These are phyloP conservation scores for Candida pseudoglaebosa DNA, from an alignment of 805 yeast genomes.

Conservation along the genomic window DNA sequence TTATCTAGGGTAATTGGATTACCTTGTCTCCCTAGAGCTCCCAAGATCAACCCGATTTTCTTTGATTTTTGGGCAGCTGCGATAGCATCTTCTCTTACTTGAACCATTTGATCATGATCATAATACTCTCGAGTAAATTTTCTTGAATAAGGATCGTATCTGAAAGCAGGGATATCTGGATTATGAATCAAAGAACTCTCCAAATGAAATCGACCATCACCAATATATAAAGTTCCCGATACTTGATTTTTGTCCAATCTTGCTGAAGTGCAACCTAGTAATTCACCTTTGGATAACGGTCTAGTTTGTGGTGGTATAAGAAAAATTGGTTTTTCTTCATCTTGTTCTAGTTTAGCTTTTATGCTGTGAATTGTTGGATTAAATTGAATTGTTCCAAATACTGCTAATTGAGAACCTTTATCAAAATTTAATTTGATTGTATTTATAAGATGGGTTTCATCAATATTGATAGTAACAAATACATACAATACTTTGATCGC, in stretches of 20 bases:
- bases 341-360: slow-evolving; percentile 53
- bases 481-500: slow-evolving; percentile 88
- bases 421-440: slow-evolving; percentile 71
- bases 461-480: slow-evolving; percentile 89
- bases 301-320: slow-evolving; percentile 84
- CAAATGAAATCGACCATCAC: slow-evolving; percentile 94
- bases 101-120: slow-evolving; percentile 78
- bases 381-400: slow-evolving; percentile 95
- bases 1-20: slow-evolving; percentile 70
- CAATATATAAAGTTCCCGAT: slow-evolving; percentile 84
- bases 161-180: slow-evolving; percentile 84
- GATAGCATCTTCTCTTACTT: slow-evolving; percentile 73
- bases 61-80: slow-evolving; percentile 53
- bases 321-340: slow-evolving; percentile 48
- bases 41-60: slow-evolving; percentile 80
- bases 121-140: slow-evolving; percentile 87
- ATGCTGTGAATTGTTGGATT: slow-evolving; percentile 89
- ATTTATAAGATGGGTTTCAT: slow-evolving; percentile 72
- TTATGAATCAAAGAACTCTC: slow-evolving; percentile 97
- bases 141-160: slow-evolving; percentile 93
- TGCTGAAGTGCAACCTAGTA: slow-evolving; percentile 93
- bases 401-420: slow-evolving; percentile 63
- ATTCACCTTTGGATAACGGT: slow-evolving; percentile 95
- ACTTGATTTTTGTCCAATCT: slow-evolving; percentile 59
- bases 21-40: slow-evolving; percentile 96